These are phyloP conservation scores for Lindgomyces ingoldianus DNA, from an alignment of 495 filamentous ascomycete species.

Conservation along the genomic window DNA sequence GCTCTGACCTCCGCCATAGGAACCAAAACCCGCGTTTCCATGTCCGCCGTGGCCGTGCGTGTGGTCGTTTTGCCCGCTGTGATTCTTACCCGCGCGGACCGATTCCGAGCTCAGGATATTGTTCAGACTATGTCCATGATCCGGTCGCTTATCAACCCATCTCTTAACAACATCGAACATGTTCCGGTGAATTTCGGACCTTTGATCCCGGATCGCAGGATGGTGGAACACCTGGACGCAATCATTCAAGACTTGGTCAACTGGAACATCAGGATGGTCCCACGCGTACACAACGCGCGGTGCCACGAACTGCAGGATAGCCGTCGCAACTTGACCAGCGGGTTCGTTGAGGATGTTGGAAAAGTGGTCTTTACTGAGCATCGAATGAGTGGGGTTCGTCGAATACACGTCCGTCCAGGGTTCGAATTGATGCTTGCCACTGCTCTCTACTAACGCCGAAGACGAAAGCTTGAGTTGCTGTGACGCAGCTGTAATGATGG, in stretches of 20 bases:
- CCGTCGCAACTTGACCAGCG: slow-evolving; percentile 77
- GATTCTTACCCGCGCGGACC: slow-evolving; percentile 79
- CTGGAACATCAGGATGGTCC: slow-evolving; percentile 78
- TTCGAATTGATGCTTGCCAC: slow-evolving; percentile 82
- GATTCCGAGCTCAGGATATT: slow-evolving; percentile 72
- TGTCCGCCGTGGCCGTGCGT: slow-evolving; percentile 30
- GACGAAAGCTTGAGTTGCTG: slow-evolving; percentile 81
- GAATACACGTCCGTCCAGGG: slow-evolving; percentile 85
- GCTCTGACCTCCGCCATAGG: background rate
- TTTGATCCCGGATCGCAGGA: slow-evolving; percentile 71
- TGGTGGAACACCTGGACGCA: slow-evolving; percentile 83
- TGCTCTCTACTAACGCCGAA: slow-evolving; percentile 73
- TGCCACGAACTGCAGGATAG: slow-evolving; percentile 78
- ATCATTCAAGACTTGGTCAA: slow-evolving; percentile 77
- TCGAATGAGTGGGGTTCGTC: slow-evolving; percentile 89
- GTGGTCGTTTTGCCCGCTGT: slow-evolving; percentile 44
- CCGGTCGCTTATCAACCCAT: slow-evolving; percentile 64
- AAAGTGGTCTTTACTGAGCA: slow-evolving; percentile 96
- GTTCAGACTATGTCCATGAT: slow-evolving; percentile 65
- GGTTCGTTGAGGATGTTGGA: slow-evolving; percentile 87
- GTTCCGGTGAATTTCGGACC: slow-evolving; percentile 71
- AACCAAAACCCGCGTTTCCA: slow-evolving; percentile 1
- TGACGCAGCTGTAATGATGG: slow-evolving; percentile 85
- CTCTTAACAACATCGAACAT: slow-evolving; percentile 82
- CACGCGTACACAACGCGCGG: slow-evolving; percentile 87